phyloP scores from a whole-genome alignment of 108 stramenopile species.

The Pelagomonas calceolata region DNA sequence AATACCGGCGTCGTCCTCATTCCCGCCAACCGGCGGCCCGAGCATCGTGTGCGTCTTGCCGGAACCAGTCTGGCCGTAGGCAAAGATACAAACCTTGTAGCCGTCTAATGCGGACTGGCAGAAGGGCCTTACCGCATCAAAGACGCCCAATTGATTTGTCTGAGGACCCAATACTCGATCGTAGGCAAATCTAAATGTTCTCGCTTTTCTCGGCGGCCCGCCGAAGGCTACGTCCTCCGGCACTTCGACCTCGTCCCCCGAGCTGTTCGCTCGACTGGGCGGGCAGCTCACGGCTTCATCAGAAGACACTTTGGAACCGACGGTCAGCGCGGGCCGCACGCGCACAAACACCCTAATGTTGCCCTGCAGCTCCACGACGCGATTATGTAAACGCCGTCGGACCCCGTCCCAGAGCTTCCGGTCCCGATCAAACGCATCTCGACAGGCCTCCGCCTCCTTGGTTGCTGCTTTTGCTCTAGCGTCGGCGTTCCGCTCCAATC shows the following conservation, averaged over 20 bases:
- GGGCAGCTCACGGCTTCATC: slow-evolving; percentile 28
- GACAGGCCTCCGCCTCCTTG: neutral
- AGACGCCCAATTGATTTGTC: slow-evolving; percentile 75
- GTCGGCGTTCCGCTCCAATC: neutral
- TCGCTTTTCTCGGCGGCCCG: slow-evolving; percentile 4
- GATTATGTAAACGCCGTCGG: slow-evolving; percentile 25
- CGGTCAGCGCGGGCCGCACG: slow-evolving; percentile 32
- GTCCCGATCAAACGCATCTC: neutral
- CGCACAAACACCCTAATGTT: slow-evolving; percentile 51
- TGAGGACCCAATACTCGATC: slow-evolving; percentile 85
- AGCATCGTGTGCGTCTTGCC: slow-evolving; percentile 44
- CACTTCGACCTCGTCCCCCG: slow-evolving; percentile 22
- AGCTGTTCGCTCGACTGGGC: slow-evolving; percentile 40
- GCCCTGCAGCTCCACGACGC: slow-evolving; percentile 46
- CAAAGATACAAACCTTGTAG: slow-evolving; percentile 87
- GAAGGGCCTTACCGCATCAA: slow-evolving; percentile 85
- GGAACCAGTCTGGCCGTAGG: slow-evolving; percentile 70
- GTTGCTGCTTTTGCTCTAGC: neutral
- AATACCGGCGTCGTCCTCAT: slow-evolving; percentile 12
- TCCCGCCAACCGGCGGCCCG: slow-evolving; percentile 13
- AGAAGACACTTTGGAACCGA: slow-evolving; percentile 19
- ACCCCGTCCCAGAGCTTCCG: neutral
- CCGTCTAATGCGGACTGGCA: slow-evolving; percentile 92
- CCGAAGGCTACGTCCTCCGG: neutral
- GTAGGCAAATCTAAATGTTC: slow-evolving; percentile 57